These are phyloP conservation scores for Vitrella brassicaformis DNA, from an alignment of 73 alveolate species.

Conservation along the genomic window DNA sequence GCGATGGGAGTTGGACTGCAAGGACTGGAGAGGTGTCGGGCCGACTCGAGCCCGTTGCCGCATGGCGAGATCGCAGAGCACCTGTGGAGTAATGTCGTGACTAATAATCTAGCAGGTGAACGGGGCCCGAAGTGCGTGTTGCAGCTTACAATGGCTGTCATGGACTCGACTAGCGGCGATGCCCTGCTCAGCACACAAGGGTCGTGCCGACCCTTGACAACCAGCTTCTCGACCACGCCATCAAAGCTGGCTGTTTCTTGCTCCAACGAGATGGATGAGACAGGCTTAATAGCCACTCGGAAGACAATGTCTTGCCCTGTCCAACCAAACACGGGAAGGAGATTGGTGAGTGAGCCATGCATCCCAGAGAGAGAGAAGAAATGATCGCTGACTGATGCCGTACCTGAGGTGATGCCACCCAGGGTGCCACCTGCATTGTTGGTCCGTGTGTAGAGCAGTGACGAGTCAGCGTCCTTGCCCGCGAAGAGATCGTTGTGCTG, in stretches of 20 bases:
- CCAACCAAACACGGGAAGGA: not conserved
- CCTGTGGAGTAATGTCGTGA: too few species aligned
- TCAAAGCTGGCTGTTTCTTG: constrained; percentile 48
- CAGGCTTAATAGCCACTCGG: constrained; percentile 75
- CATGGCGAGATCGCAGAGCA: too few species aligned
- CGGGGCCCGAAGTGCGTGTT: too few species aligned
- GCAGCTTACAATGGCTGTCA: constrained; percentile 28
- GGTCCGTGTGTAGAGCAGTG: constrained; percentile 14
- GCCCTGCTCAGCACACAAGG: constrained; percentile 79
- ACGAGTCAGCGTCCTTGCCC: not conserved
- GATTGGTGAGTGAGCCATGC: not conserved
- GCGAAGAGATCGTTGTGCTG: constrained; percentile 62
- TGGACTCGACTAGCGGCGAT: constrained; percentile 71
- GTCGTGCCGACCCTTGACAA: constrained; percentile 69
- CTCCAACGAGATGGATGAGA: constrained; percentile 53
- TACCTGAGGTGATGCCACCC: constrained; percentile 32
- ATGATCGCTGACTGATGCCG: not conserved
- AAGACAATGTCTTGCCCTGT: constrained; percentile 30
- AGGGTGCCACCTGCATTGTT: constrained; percentile 39
- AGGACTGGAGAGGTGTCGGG: too few species aligned
- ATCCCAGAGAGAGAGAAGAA: not conserved
- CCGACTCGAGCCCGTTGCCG: too few species aligned
- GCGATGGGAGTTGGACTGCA: too few species aligned
- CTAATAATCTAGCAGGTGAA: too few species aligned
- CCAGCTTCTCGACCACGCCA: constrained; percentile 51